Base-by-base conservation (phyloP, 192 early-diverging fungal genomes). In the Lobulomyces angularis region DNA sequence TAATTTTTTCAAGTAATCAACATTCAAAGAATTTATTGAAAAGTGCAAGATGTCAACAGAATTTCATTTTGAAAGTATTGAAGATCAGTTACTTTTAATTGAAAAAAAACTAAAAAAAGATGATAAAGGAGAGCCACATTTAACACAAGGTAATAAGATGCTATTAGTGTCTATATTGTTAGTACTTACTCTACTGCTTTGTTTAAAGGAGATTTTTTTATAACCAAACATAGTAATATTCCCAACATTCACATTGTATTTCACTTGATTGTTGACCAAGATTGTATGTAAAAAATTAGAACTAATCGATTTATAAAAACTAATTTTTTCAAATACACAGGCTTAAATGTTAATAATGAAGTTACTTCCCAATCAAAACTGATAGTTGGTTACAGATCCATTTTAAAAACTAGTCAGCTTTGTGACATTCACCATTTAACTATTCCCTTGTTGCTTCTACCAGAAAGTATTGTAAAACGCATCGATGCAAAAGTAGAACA, bases 211-310 rank as follows among this genome's bases (percentile, higher is more conserved):
- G 77, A 83, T 35, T 80, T 83, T 50, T 72, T 87, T 31, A 58
- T 84, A 12, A 84, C 84, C 9, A 46, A 64, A 21, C 84, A 87
- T 51, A 82, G 81, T 16, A 84, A 87, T 45, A 29, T 87, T 19
- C 79, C 81, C 5, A 49, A 74, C 35, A 56, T 71, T 16, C 82
- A 87, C 42, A 65, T 81, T 2, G 72, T 81, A 24, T 87, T 84
- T 50, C 82, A 84, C 37, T 51, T 87, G 31, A 59, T 87, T 31
- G 64, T 82, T 37, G 65, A 61, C 21, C 63, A 62, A 18, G 57
- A 65, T 32, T 54, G 78, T 76, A 46, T 28, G 46, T 59, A n/a
- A 22, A 18, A 28, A 7, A 24, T 30, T 19, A n/a, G n/a, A n/a
- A n/a, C n/a, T n/a, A n/a, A n/a, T n/a, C 12, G 37, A 1, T 23